A percentile compares a stretch with the other conserved stretches of the same genome.
Evolutionary conservation across 495 filamentous ascomycete genomes (phyloP).

Genomic region (Xylaria grammica): DNA sequence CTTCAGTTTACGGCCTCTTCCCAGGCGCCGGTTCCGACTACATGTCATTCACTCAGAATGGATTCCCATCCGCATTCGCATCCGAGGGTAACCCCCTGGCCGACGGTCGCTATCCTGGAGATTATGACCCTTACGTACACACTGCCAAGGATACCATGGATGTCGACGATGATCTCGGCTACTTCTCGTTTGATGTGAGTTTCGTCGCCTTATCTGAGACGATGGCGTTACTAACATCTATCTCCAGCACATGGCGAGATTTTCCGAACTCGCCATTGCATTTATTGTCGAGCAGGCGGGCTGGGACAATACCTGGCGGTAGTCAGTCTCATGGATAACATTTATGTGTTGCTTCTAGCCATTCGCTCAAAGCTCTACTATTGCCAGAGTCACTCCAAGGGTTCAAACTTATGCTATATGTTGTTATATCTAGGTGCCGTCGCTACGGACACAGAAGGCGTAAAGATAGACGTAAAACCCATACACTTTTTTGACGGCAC

Average conservation of each 20-base stretch:
- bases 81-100: conserved; percentile 32
- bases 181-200: conserved; percentile 24
- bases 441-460: too few species aligned
- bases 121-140: conserved; percentile 37
- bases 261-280: conserved; percentile 27
- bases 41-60: conserved; percentile 35
- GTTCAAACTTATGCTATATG: too few species aligned
- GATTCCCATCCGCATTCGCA: conserved; percentile 40
- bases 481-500: too few species aligned
- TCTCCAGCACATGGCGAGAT: conserved; percentile 24
- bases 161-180: conserved; percentile 20
- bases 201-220: background rate
- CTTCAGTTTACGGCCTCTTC: conserved; percentile 14
- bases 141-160: conserved; percentile 36
- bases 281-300: conserved; percentile 31
- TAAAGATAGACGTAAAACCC: too few species aligned
- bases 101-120: background rate
- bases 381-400: too few species aligned
- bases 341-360: background rate
- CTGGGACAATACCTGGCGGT: conserved; percentile 29
- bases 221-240: background rate
- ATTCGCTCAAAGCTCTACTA: background rate
- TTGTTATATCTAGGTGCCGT: background rate
- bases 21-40: conserved; percentile 39
- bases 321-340: background rate